phyloP scores from a whole-genome alignment of 768 basidiomycete species.

The Boletus edulis region DNA sequence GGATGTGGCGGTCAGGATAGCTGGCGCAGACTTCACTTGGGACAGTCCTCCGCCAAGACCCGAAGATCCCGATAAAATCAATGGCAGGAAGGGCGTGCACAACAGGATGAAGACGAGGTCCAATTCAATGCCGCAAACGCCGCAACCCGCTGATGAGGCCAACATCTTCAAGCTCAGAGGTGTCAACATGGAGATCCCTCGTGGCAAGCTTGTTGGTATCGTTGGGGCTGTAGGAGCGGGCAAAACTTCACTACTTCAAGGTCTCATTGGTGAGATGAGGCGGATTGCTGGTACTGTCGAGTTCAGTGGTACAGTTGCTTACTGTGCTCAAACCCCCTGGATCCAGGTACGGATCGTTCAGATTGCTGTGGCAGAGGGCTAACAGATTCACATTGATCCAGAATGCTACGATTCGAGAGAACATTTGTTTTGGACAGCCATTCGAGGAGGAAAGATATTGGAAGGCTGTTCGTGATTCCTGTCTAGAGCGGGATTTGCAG shows the following conservation, averaged over 20 bases:
- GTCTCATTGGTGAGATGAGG: conserved; percentile 82
- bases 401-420: conserved; percentile 86
- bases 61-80: conserved; percentile 26
- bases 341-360: conserved; percentile 55
- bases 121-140: conserved; percentile 21
- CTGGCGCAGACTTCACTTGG: conserved; percentile 81
- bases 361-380: background rate
- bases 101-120: conserved; percentile 13
- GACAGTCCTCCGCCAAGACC: conserved; percentile 65
- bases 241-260: conserved; percentile 66
- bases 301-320: conserved; percentile 76
- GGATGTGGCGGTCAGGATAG: conserved; percentile 63
- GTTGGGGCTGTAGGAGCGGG: conserved; percentile 68
- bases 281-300: conserved; percentile 59
- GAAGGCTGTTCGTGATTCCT: conserved; percentile 75
- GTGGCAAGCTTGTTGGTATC: conserved; percentile 78
- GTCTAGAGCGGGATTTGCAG: conserved; percentile 76
- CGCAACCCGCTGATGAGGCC: conserved; percentile 34
- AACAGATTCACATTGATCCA: conserved; percentile 18
- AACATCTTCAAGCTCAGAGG: conserved; percentile 62
- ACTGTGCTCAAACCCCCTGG: conserved; percentile 89
- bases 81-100: background rate
- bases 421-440: conserved; percentile 83
- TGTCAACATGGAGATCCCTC: conserved; percentile 65
- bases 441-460: conserved; percentile 83